Percentiles rank a stretch among this genome's conserved stretches.
Evolutionary conservation across 2,329 filamentous ascomycete genomes (phyloP).

Genomic region (Parastagonospora nodorum): DNA sequence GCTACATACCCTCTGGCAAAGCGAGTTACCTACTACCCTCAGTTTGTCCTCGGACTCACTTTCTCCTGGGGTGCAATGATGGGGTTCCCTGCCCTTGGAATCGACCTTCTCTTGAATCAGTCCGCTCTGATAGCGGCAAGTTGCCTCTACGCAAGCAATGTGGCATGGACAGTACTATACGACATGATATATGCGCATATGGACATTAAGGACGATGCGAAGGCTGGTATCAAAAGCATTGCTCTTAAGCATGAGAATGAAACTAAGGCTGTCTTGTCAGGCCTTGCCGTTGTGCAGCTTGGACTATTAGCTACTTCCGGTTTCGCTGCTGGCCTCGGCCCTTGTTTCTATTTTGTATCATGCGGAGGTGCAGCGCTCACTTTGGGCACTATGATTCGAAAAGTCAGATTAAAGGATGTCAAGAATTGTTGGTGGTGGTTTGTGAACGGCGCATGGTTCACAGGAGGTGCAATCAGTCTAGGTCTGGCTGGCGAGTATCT

Average conservation of each 20-base stretch:
- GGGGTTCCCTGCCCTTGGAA: conserved; percentile 81
- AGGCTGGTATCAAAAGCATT: conserved; percentile 88
- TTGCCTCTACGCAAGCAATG: conserved; percentile 75
- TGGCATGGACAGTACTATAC: conserved; percentile 86
- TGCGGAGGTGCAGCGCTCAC: conserved; percentile 62
- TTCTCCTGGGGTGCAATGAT: conserved; percentile 90
- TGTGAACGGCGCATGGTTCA: conserved; percentile 65
- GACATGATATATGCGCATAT: conserved; percentile 95
- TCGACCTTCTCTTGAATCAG: conserved; percentile 71
- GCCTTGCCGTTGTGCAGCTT: conserved; percentile 71
- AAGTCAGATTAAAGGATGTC: conserved; percentile 61
- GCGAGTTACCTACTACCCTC: conserved; percentile 84
- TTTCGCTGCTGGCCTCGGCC: conserved; percentile 62
- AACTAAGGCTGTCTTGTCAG: conserved; percentile 76
- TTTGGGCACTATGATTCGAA: conserved; percentile 64
- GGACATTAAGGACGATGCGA: conserved; percentile 84
- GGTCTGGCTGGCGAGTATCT: conserved; percentile 62
- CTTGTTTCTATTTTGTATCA: conserved; percentile 62
- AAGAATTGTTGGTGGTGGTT: conserved; percentile 70
- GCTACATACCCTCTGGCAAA: conserved; percentile 82
- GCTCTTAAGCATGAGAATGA: conserved; percentile 77
- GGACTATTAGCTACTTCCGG: conserved; percentile 73
- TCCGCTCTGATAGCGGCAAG: conserved; percentile 69
- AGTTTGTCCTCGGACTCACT: conserved; percentile 79
- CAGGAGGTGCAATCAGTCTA: conserved; percentile 62